phyloP scores from a whole-genome alignment of 139 green algal species.

The Gonium pectorale region DNA sequence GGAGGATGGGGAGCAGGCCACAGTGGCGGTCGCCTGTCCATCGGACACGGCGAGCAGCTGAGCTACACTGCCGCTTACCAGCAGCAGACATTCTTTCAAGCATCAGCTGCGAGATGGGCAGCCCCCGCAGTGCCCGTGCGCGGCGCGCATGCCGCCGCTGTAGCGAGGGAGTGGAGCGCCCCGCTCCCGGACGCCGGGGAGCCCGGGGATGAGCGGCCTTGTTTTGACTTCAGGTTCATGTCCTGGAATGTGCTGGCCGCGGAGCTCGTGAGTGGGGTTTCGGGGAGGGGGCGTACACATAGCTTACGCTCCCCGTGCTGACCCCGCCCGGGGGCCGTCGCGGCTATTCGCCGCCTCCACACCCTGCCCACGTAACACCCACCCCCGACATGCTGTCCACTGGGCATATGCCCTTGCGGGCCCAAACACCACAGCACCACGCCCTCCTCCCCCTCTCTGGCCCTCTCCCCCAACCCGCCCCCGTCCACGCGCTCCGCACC shows the following conservation, averaged over 20 bases:
- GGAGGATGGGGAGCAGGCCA: neutral
- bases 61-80: neutral
- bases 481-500: neutral
- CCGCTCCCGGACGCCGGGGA: no score
- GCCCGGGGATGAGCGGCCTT: neutral
- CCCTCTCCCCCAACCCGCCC: neutral
- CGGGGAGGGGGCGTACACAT: neutral
- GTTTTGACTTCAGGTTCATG: constrained; percentile 74
- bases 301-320: neutral
- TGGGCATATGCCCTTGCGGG: neutral
- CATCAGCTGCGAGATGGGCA: neutral
- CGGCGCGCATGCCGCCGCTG: neutral
- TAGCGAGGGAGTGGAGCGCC: neutral
- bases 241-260: constrained; percentile 89
- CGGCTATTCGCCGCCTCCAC: neutral
- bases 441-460: neutral
- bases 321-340: neutral
- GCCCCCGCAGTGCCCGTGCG: neutral
- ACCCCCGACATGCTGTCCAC: neutral
- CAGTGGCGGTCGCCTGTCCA: neutral
- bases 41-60: neutral
- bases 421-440: neutral
- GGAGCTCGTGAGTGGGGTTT: constrained; percentile 50
- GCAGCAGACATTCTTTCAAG: neutral
- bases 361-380: neutral